Percentiles rank a stretch among this genome's conserved stretches.
phyloP scores from a whole-genome alignment of 441 rosid species.

The Capsella rubella region DNA sequence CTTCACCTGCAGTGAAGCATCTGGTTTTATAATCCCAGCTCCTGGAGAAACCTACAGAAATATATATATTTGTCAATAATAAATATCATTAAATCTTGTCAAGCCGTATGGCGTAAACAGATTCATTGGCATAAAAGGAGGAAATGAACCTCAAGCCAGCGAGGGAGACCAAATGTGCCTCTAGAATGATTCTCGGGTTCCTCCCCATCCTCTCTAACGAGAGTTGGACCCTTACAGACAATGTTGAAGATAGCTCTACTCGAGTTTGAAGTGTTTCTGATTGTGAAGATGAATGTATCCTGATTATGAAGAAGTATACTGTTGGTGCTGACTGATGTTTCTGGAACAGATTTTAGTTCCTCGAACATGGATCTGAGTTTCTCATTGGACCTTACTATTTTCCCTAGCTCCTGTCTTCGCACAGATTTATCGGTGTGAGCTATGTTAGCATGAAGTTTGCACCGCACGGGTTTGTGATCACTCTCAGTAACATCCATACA shows the following conservation, averaged over 20 bases:
- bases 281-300: constrained; percentile 67
- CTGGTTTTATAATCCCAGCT: constrained; percentile 78
- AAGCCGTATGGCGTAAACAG: neutral
- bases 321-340: constrained; percentile 67
- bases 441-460: constrained; percentile 79
- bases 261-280: constrained; percentile 67
- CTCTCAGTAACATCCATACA: constrained; percentile 97
- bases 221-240: constrained; percentile 67
- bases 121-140: neutral
- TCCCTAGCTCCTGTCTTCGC: constrained; percentile 77
- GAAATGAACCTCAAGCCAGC: constrained; percentile 90
- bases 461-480: constrained; percentile 97
- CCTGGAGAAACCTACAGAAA: constrained; percentile 58
- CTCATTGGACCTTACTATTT: constrained; percentile 61
- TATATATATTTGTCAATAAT: neutral
- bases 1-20: constrained; percentile 63
- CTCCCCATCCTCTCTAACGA: constrained; percentile 63
- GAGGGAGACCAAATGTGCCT: constrained; percentile 79
- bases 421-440: constrained; percentile 91
- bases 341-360: constrained; percentile 67
- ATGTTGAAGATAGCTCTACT: constrained; percentile 70
- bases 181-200: constrained; percentile 57
- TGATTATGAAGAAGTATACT: constrained; percentile 76
- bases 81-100: constrained; percentile 9
- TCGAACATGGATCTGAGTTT: constrained; percentile 59